A percentile compares a stretch with the other conserved stretches of the same genome.
Conservation (phyloP, 1,139 yeast species). For the Saccharomyces hybrid region DNA sequence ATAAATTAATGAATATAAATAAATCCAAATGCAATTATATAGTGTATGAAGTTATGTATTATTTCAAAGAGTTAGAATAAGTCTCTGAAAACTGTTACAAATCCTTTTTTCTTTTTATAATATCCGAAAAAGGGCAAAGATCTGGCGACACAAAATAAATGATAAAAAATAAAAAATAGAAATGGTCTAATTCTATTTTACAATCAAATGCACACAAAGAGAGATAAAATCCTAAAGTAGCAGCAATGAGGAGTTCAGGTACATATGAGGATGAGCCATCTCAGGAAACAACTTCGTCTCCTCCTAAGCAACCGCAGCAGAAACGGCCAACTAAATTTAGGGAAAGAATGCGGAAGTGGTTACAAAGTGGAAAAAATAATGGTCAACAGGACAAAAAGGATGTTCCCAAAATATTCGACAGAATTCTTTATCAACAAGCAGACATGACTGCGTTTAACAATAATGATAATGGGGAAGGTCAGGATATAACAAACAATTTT, state of each 20-base stretch:
- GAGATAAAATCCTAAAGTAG: not conserved
- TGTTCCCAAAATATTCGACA: not conserved
- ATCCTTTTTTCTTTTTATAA: not conserved
- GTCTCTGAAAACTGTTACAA: not conserved
- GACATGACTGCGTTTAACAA: not conserved
- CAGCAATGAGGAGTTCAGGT: not conserved
- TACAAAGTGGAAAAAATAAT: not conserved
- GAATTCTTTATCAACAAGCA: not conserved
- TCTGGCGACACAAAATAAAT: not conserved
- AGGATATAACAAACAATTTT: constrained; percentile 2
- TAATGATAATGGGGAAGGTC: not conserved
- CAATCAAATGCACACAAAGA: not conserved
- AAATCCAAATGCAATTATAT: not conserved
- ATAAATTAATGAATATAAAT: not conserved
- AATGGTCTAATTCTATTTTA: too few species aligned
- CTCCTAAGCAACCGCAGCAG: not conserved
- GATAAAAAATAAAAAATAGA: not conserved
- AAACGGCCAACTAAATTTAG: not conserved
- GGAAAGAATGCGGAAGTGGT: not conserved
- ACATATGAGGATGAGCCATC: not conserved
- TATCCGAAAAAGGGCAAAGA: not conserved
- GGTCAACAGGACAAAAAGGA: not conserved
- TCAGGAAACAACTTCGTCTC: not conserved
- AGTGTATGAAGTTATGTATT: not conserved
- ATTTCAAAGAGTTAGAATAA: not conserved